Conservation (phyloP, 2,329 filamentous ascomycete species). For the Sphaerulina musiva region DNA sequence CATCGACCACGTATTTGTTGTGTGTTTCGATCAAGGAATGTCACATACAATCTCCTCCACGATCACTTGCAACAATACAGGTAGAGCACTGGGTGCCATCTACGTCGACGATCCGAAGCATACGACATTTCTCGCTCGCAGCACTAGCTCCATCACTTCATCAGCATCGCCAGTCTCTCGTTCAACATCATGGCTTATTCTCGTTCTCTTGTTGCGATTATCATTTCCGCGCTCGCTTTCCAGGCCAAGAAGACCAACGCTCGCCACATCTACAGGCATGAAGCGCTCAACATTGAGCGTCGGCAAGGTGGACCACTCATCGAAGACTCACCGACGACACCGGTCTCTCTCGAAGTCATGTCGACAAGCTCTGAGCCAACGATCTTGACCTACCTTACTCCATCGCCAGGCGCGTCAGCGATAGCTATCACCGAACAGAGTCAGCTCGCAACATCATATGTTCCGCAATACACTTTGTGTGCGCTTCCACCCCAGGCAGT, state of each 20-base stretch:
- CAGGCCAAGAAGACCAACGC: constrained; percentile 19
- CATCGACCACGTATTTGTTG: constrained; percentile 30
- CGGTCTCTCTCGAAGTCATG: constrained; percentile 3
- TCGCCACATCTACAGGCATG: constrained; percentile 26
- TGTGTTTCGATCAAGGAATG: constrained; percentile 28
- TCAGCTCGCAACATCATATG: constrained; percentile 40
- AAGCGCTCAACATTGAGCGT: constrained; percentile 26
- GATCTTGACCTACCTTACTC: constrained; percentile 37
- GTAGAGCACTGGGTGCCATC: constrained; percentile 18
- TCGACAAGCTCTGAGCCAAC: constrained; percentile 19
- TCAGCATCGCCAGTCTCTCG: constrained; percentile 4
- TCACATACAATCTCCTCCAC: constrained; percentile 6
- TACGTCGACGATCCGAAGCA: constrained; percentile 12
- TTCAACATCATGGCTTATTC: constrained; percentile 20
- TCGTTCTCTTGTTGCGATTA: constrained; percentile 17
- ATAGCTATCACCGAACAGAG: constrained; percentile 39
- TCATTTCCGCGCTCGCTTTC: constrained; percentile 15
- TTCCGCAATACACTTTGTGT: constrained; percentile 41
- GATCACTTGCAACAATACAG: constrained; percentile 5
- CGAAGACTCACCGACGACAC: constrained; percentile 13
- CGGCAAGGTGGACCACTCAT: constrained; percentile 23
- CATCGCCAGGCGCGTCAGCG: constrained; percentile 39
- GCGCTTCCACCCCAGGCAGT: constrained; percentile 35
- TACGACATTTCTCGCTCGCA: neutral
- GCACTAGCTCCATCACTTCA: constrained; percentile 2